Conservation (phyloP, 2,329 filamentous ascomycete species). For the Fusarium siculi region DNA sequence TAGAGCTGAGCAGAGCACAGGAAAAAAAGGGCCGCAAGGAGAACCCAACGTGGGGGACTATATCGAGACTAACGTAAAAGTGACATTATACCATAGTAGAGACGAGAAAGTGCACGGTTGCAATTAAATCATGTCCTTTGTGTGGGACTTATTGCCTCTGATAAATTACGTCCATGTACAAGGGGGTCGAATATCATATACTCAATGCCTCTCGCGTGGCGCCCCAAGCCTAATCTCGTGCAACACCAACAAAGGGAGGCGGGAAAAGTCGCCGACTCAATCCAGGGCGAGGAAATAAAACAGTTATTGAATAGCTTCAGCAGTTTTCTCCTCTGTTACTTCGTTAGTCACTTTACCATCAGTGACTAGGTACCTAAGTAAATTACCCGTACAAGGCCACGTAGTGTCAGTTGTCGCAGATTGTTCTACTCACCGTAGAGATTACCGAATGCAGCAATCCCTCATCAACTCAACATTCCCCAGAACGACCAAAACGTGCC, state of each 20-base stretch:
- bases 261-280: neutral
- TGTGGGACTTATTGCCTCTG: slow-evolving; percentile 22
- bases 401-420: slow-evolving; percentile 24
- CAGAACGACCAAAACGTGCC: neutral
- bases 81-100: neutral
- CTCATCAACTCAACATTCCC: neutral
- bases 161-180: slow-evolving; percentile 19
- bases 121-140: slow-evolving; percentile 10
- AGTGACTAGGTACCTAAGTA: neutral
- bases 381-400: neutral
- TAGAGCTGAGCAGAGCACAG: neutral
- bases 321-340: neutral
- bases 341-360: neutral
- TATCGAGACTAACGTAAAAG: neutral
- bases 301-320: neutral
- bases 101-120: slow-evolving; percentile 12
- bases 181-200: slow-evolving; percentile 18
- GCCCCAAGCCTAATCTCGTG: slow-evolving; percentile 9
- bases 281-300: neutral
- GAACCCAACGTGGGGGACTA: slow-evolving; percentile 6
- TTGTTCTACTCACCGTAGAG: slow-evolving; percentile 12
- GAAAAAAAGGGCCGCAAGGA: slow-evolving; percentile 4
- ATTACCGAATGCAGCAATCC: slow-evolving; percentile 28
- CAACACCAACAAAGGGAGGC: slow-evolving; percentile 13
- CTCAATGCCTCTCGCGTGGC: slow-evolving; percentile 16